A percentile compares a stretch with the other conserved stretches of the same genome.
Evolutionary conservation across 345 rosid species (phyloP).

Genomic region (Moricandia arvensis): DNA sequence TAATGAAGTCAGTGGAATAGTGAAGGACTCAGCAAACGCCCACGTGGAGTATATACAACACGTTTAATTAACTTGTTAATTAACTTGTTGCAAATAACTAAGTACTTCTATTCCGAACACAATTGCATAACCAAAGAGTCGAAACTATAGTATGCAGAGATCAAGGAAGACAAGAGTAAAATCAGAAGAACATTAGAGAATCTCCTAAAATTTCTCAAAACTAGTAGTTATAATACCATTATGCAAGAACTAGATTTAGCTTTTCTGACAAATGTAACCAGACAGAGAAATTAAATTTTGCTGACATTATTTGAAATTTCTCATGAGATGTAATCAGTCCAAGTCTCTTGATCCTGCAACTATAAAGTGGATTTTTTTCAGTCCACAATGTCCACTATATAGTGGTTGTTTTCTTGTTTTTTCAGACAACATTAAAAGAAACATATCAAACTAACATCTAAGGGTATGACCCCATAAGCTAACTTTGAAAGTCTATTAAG

Average conservation of each 20-base stretch:
- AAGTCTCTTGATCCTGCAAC: constrained; percentile 2
- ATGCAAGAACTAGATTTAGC: background rate
- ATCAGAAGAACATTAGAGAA: background rate
- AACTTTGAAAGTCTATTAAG: constrained; percentile 21
- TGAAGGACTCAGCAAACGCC: too few species aligned
- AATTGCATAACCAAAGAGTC: background rate
- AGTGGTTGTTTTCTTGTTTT: constrained; percentile 20
- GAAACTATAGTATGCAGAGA: background rate
- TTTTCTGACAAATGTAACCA: background rate
- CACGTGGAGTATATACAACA: too few species aligned
- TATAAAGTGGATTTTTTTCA: constrained; percentile 9
- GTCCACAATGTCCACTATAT: constrained; percentile 22
- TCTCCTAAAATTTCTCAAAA: constrained; percentile 1
- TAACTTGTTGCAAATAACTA: background rate
- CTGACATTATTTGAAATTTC: background rate
- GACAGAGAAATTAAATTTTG: background rate
- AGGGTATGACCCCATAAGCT: constrained; percentile 23
- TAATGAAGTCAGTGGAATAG: too few species aligned
- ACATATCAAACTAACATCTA: constrained; percentile 21
- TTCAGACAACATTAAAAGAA: constrained; percentile 15
- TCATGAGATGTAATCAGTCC: background rate
- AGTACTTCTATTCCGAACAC: constrained; percentile 38
- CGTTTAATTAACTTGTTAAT: too few species aligned
- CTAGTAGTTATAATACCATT: background rate
- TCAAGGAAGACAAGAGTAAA: constrained; percentile 5